These are phyloP conservation scores for Sphagnum fallax DNA, from an alignment of 228 moss, liverwort and hornwort species.

Conservation along the genomic window DNA sequence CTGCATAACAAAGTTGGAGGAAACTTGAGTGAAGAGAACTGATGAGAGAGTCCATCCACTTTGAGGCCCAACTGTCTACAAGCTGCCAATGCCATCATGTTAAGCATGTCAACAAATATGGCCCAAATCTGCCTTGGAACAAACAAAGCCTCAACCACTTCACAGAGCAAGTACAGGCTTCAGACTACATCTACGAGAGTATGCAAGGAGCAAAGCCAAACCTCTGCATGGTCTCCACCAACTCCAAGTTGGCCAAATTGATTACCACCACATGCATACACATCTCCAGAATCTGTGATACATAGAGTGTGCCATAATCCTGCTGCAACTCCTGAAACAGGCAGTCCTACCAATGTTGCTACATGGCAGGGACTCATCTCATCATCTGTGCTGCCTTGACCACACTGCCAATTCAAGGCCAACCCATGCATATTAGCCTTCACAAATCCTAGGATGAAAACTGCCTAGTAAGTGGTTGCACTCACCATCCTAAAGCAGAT, in stretches of 20 bases:
- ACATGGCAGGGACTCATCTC: conserved; percentile 68
- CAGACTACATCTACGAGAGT: too few species aligned
- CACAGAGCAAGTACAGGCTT: too few species aligned
- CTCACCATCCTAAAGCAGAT: too few species aligned
- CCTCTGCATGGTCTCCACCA: conserved; percentile 88
- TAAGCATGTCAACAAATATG: neutral
- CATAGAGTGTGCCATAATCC: conserved; percentile 91
- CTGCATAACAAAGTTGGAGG: conserved; percentile 25
- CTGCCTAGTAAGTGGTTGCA: too few species aligned
- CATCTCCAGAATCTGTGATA: conserved; percentile 73
- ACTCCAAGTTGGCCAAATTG: conserved; percentile 95
- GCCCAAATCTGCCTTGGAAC: too few species aligned
- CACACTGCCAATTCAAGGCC: conserved; percentile 51
- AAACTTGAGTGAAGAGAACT: neutral
- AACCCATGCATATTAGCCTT: too few species aligned
- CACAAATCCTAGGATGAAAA: too few species aligned
- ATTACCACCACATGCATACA: conserved; percentile 86
- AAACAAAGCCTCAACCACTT: neutral
- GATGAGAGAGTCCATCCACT: neutral
- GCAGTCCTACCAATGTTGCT: conserved; percentile 66
- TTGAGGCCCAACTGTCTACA: neutral
- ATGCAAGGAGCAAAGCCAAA: conserved; percentile 2
- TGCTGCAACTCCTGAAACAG: conserved; percentile 64
- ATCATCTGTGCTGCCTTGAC: conserved; percentile 86
- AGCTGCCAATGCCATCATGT: neutral